Percentiles rank a stretch among this genome's conserved stretches.
These are phyloP conservation scores for Benincasa hispida DNA, from an alignment of 306 rosid species.

Conservation along the genomic window DNA sequence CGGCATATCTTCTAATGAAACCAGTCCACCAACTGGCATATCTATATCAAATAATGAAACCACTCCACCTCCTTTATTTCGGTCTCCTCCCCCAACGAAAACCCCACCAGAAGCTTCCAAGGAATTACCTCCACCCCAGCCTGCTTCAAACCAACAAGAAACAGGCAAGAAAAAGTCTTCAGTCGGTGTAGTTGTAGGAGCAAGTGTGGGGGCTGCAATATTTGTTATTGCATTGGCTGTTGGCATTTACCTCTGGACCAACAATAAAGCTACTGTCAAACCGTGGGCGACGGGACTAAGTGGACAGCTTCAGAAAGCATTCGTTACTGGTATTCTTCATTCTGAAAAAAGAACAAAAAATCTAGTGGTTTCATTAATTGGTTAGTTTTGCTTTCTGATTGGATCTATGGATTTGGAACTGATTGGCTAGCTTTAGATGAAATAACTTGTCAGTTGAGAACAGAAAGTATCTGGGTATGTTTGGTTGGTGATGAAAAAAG, in stretches of 20 bases:
- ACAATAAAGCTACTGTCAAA: slow-evolving; percentile 63
- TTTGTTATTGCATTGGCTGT: slow-evolving; percentile 22
- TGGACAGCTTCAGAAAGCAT: slow-evolving; percentile 97
- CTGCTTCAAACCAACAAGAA: not conserved
- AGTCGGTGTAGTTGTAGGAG: slow-evolving; percentile 23
- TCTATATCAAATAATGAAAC: not conserved
- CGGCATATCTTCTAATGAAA: not conserved
- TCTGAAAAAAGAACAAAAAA: not conserved
- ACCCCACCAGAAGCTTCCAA: not conserved
- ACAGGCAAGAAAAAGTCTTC: not conserved
- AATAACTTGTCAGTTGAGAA: not conserved
- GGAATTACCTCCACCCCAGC: not conserved
- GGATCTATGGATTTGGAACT: not conserved
- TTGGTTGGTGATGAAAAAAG: too few relatives aligned
- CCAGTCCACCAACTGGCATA: not conserved
- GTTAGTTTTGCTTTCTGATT: not conserved
- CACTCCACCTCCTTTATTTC: not conserved
- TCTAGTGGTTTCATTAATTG: not conserved
- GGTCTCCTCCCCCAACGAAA: not conserved
- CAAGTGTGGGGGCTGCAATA: slow-evolving; percentile 28
- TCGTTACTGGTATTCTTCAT: slow-evolving; percentile 56
- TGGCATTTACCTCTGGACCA: slow-evolving; percentile 36
- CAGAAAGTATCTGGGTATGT: not conserved
- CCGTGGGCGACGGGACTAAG: slow-evolving; percentile 97
- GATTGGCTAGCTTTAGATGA: not conserved